Evolutionary conservation across 2,329 filamentous ascomycete species (phyloP).

Genomic region (Amauroascus niger): DNA sequence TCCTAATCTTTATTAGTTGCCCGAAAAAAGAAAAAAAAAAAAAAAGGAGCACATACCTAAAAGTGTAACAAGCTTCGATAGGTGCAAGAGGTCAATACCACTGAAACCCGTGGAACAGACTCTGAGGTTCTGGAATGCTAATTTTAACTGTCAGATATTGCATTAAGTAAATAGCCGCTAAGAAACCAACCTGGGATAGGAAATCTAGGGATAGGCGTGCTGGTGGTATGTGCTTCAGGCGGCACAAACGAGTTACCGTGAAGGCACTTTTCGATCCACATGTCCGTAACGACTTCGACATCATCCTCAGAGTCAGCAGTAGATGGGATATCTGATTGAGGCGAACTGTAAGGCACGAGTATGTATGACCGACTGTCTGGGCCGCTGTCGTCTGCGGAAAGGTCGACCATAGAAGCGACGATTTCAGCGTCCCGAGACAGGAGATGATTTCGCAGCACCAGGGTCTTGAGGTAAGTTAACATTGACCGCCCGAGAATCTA

Average conservation of each 20-base stretch:
- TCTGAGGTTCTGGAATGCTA: constrained; percentile 57
- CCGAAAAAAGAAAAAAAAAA: background rate
- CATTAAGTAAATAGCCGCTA: constrained; percentile 1
- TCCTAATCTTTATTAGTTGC: constrained; percentile 38
- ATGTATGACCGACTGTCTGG: constrained; percentile 27
- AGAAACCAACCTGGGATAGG: constrained; percentile 47
- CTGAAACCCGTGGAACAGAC: constrained; percentile 76
- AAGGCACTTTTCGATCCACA: constrained; percentile 86
- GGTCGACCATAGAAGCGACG: constrained; percentile 27
- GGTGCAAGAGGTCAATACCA: constrained; percentile 74
- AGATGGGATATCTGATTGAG: constrained; percentile 28
- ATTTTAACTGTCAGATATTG: background rate
- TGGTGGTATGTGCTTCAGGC: constrained; percentile 61
- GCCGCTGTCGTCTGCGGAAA: constrained; percentile 21
- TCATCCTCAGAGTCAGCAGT: constrained; percentile 35
- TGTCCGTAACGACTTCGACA: constrained; percentile 62
- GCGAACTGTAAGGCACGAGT: constrained; percentile 33
- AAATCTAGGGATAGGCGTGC: constrained; percentile 63
- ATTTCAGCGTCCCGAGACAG: constrained; percentile 34
- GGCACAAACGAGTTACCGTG: constrained; percentile 62
- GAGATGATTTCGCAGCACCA: constrained; percentile 34
- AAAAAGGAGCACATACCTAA: constrained; percentile 43
- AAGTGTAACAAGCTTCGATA: constrained; percentile 64
- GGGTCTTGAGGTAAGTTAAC: constrained; percentile 21
- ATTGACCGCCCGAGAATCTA: background rate